A percentile compares a stretch with the other conserved stretches of the same genome.
Conservation (phyloP, 164 flowering plant genomes). For the Chloranthus sessilifolius region DNA sequence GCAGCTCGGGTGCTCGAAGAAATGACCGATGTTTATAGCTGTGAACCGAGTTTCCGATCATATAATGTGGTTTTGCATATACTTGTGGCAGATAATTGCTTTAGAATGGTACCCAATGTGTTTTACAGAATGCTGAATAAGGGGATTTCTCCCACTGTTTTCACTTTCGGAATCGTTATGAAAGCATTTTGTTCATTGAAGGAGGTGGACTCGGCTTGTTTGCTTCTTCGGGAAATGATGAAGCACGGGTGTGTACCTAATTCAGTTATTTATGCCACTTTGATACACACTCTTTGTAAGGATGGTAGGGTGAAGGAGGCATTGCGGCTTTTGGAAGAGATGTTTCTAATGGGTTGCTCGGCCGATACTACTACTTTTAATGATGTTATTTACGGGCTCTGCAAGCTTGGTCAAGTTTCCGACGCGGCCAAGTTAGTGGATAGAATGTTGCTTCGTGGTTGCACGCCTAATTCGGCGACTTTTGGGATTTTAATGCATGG, state of each 20-base stretch:
- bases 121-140: conserved; percentile 70
- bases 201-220: conserved; percentile 71
- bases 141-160: conserved; percentile 63
- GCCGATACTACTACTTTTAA: conserved; percentile 82
- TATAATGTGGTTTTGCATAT: conserved; percentile 76
- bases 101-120: conserved; percentile 50
- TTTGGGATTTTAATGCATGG: conserved; percentile 72
- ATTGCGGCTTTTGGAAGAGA: conserved; percentile 67
- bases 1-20: conserved; percentile 67
- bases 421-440: conserved; percentile 81
- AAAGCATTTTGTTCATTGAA: conserved; percentile 67
- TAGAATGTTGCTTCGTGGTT: conserved; percentile 73
- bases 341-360: conserved; percentile 78
- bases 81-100: conserved; percentile 59
- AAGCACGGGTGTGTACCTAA: conserved; percentile 89
- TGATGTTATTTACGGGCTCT: conserved; percentile 61
- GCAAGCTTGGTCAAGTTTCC: conserved; percentile 42
- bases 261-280: conserved; percentile 69
- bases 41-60: conserved; percentile 69
- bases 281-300: conserved; percentile 67
- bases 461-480: conserved; percentile 53
- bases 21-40: conserved; percentile 55
- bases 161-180: conserved; percentile 66
- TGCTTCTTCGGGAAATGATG: conserved; percentile 78
- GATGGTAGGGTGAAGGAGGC: conserved; percentile 56